Conservation (phyloP, 2,329 filamentous ascomycete species). For the Fusarium sp. region DNA sequence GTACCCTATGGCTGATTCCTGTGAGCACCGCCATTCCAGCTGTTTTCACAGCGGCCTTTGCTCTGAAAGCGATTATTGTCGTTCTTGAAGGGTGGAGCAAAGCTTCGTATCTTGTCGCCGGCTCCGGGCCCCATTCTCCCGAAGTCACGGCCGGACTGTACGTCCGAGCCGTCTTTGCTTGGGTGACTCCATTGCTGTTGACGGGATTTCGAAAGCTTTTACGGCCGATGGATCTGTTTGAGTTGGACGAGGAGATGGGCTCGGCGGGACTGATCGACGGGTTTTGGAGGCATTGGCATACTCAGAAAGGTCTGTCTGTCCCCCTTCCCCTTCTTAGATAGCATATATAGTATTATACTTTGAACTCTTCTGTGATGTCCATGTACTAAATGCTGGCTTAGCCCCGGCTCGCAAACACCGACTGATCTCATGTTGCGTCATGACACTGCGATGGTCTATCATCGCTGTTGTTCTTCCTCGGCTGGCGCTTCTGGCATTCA, state of each 20-base stretch:
- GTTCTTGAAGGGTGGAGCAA: constrained; percentile 53
- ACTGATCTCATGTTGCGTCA: constrained; percentile 43
- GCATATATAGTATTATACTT: constrained; percentile 12
- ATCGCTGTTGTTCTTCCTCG: constrained; percentile 45
- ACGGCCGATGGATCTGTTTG: constrained; percentile 47
- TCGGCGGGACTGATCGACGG: constrained; percentile 42
- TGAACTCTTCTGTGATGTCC: constrained; percentile 18
- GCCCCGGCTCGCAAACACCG: constrained; percentile 31
- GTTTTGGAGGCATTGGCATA: constrained; percentile 45
- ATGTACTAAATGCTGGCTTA: constrained; percentile 33
- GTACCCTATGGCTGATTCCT: constrained; percentile 47
- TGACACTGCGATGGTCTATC: constrained; percentile 43
- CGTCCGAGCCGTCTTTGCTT: constrained; percentile 50
- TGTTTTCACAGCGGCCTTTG: constrained; percentile 48
- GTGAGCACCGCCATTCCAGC: constrained; percentile 40
- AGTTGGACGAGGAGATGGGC: constrained; percentile 47
- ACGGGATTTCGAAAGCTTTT: constrained; percentile 49
- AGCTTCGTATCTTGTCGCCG: constrained; percentile 43
- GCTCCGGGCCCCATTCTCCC: constrained; percentile 45
- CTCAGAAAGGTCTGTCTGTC: constrained; percentile 38
- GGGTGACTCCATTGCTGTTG: constrained; percentile 50
- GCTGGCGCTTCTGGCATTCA: constrained; percentile 47
- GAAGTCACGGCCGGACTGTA: constrained; percentile 52
- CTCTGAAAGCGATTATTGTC: constrained; percentile 48
- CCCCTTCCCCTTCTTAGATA: constrained; percentile 7